A percentile compares a stretch with the other conserved stretches of the same genome.
phyloP scores from a whole-genome alignment of 2,329 filamentous ascomycete genomes.

The Phoma sp. region DNA sequence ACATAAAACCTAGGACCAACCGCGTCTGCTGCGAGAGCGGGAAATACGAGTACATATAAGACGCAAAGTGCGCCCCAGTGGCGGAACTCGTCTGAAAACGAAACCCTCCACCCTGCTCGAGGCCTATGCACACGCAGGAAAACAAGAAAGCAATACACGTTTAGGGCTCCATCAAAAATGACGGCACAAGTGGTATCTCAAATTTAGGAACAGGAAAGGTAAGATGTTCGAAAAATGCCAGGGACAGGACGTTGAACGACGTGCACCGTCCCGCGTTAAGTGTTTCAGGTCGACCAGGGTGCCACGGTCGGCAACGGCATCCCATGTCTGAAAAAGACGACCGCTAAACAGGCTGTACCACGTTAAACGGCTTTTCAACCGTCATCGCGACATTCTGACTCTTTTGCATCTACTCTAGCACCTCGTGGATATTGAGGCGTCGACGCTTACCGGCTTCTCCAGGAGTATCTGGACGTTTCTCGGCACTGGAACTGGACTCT shows the following conservation, averaged over 20 bases:
- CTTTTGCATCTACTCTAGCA: conserved; percentile 37
- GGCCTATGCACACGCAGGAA: neutral
- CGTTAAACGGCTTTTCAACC: conserved; percentile 8
- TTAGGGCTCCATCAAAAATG: neutral
- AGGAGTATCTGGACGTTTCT: conserved; percentile 40
- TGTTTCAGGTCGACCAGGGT: conserved; percentile 12
- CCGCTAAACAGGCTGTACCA: conserved; percentile 9
- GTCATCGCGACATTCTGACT: neutral
- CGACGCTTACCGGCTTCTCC: conserved; percentile 44
- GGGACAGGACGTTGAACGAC: neutral
- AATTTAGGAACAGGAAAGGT: conserved; percentile 4
- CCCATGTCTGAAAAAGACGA: conserved; percentile 4
- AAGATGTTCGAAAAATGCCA: neutral
- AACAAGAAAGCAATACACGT: neutral
- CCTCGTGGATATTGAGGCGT: conserved; percentile 46
- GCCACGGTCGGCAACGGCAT: conserved; percentile 4
- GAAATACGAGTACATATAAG: neutral
- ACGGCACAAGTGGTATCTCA: conserved; percentile 9
- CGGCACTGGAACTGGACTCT: conserved; percentile 36
- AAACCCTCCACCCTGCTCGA: neutral
- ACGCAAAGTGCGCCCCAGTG: neutral
- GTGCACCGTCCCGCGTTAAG: conserved; percentile 6
- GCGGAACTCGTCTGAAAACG: neutral
- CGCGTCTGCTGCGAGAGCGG: neutral
- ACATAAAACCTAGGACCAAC: conserved; percentile 1